Evolutionary conservation across 2,329 filamentous ascomycete genomes (phyloP), one percentile per base, ranked within the genome.

Genomic region (Hypomyces perniciosus): DNA sequence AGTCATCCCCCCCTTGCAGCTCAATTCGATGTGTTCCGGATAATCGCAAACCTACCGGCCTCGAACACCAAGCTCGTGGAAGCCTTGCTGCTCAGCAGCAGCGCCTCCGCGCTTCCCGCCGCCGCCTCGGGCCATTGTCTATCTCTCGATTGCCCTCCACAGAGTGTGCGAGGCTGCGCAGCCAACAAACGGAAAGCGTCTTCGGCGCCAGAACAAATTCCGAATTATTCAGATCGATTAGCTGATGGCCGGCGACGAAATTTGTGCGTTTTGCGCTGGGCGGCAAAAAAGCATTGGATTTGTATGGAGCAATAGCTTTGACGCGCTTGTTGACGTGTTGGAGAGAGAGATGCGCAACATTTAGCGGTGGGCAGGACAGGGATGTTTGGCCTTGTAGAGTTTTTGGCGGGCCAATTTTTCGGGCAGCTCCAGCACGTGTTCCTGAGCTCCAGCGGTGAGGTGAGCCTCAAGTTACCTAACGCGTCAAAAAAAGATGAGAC

Each of bases 11-110:
- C 27, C 7, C 8, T 40, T 47, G 27, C 26, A 31, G 26, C 10
- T 12, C 10, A 47, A 10, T 31, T 34, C 13, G 31, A 6, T 7
- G 39, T 8, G 28, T 37, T 30, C 37, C 3, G 33, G 5, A 27
- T n/a, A 31, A 26, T 42, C 26, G 41, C 35, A 46, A 41, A 65
- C 69, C 40, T 62, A 72, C 70, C 70, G 68, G 54, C 70, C 70
- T 50, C 62, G 65, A 29, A 64, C 57, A 42, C 70, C 65, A 12
- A 69, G 59, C 57, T 66, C 59, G 54, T 68, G 61, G 50, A 68
- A 59, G 40, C 58, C 65, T 55, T 68, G 60, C 27, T 61, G 61
- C 53, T 65, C 62, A 47, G 58, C 54, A 47, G 57, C 60, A 48
- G 64, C 61, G 46, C 33, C 41, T 34, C 50, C 46, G 40, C 50